Evolutionary conservation across 176 grass and related monocot species (phyloP).

Genomic region (Neostapfia colusana): DNA sequence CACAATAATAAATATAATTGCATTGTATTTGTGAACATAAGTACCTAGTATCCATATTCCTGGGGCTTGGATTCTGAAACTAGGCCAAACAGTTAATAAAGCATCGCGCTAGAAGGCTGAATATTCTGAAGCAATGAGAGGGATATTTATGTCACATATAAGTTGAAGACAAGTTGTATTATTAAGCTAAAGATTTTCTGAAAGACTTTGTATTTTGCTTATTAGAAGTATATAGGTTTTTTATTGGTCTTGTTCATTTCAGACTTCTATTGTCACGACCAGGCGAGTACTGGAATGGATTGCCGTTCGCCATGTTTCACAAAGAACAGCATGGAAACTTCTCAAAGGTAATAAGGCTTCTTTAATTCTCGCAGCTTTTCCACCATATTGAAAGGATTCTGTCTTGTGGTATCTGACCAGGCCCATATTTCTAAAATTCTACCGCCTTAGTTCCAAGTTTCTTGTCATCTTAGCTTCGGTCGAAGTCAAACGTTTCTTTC

Average conservation of each 20-base stretch:
- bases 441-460: too few relatives aligned
- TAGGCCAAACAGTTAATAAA: background rate
- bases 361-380: conserved; percentile 8
- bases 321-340: conserved; percentile 98
- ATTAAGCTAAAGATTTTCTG: conserved; percentile 8
- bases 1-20: conserved; percentile 24
- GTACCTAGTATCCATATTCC: background rate
- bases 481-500: background rate
- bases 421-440: too few relatives aligned
- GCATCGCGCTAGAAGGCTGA: conserved; percentile 19
- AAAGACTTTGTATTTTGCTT: background rate
- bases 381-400: conserved; percentile 10
- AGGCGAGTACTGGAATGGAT: conserved; percentile 90
- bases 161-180: conserved; percentile 1
- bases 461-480: too few relatives aligned
- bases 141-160: background rate
- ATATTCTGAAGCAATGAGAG: conserved; percentile 25
- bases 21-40: conserved; percentile 11
- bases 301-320: conserved; percentile 68
- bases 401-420: too few relatives aligned
- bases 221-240: background rate
- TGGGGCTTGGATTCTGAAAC: background rate
- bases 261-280: conserved; percentile 82
- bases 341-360: conserved; percentile 66
- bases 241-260: conserved; percentile 43